Conservation (phyloP, 306 rosid species). For the Acacia melanoxylon region DNA sequence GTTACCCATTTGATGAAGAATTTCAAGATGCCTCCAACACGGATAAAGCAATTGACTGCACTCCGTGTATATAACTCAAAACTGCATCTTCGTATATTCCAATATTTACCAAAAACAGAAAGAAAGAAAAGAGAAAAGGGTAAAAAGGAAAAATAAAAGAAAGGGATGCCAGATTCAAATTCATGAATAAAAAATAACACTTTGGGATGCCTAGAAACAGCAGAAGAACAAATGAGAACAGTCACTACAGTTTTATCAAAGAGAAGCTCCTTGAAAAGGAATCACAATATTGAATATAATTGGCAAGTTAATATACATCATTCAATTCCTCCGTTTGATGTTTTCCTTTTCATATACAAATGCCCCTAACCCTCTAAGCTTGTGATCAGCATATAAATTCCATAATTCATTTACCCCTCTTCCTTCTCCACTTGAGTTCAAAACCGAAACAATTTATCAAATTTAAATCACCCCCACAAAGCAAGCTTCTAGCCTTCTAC, state of each 20-base stretch:
- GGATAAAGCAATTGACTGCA: background rate
- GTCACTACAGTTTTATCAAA: background rate
- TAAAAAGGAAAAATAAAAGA: background rate
- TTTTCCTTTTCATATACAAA: background rate
- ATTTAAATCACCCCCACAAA: background rate
- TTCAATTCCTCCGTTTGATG: background rate
- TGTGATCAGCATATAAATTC: background rate
- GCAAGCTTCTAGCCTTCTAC: background rate
- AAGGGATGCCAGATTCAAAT: background rate
- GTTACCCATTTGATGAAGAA: background rate
- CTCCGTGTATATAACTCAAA: background rate
- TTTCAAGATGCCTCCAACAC: background rate
- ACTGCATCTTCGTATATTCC: background rate
- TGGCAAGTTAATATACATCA: background rate
- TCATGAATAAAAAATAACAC: background rate
- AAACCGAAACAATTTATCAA: background rate
- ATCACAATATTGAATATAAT: background rate
- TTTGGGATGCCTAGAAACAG: background rate
- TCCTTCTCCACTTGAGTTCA: background rate
- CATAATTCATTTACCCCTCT: background rate
- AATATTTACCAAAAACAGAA: background rate
- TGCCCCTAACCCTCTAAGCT: background rate
- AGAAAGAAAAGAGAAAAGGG: background rate
- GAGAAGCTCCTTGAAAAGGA: background rate
- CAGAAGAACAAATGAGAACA: background rate